These are phyloP conservation scores for Boletus sensibilis DNA, from an alignment of 768 basidiomycete species.

Conservation along the genomic window DNA sequence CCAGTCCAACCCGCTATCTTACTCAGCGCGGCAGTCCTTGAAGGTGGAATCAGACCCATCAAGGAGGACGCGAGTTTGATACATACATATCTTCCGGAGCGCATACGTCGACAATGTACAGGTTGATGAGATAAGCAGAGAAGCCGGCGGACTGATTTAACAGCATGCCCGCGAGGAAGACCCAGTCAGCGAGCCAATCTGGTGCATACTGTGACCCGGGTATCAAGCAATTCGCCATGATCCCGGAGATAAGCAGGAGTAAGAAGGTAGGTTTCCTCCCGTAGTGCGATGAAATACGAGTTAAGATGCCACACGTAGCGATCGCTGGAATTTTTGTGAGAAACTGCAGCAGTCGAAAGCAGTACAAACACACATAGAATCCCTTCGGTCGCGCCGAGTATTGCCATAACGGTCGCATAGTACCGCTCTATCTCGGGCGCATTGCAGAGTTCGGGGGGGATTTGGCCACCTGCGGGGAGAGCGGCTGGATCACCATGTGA, in stretches of 20 bases:
- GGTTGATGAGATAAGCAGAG: constrained; percentile 13
- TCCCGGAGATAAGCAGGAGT: constrained; percentile 4
- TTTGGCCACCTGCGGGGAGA: constrained; percentile 8
- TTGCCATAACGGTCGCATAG: constrained; percentile 22
- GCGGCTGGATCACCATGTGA: constrained; percentile 6
- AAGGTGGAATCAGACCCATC: constrained; percentile 3
- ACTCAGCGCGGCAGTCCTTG: constrained; percentile 29
- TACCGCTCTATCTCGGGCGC: constrained; percentile 20
- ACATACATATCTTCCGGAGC: constrained; percentile 24
- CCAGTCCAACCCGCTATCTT: constrained; percentile 29
- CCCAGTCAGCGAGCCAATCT: constrained; percentile 12
- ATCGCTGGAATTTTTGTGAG: constrained; percentile 21
- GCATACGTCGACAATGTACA: constrained; percentile 32
- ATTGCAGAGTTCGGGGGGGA: constrained; percentile 19
- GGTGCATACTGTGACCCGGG: constrained; percentile 17
- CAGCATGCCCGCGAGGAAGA: constrained; percentile 22
- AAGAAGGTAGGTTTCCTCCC: constrained; percentile 29
- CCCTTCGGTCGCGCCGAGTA: constrained; percentile 13
- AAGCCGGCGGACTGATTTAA: constrained; percentile 12
- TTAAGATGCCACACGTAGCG: constrained; percentile 21
- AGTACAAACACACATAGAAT: constrained; percentile 20
- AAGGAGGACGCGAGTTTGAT: neutral
- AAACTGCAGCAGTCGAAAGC: neutral
- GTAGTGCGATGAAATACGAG: constrained; percentile 24
- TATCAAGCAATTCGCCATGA: constrained; percentile 16